Evolutionary conservation across 192 early-diverging fungal genomes (phyloP).

Genomic region (Spizellomyces punctatus): DNA sequence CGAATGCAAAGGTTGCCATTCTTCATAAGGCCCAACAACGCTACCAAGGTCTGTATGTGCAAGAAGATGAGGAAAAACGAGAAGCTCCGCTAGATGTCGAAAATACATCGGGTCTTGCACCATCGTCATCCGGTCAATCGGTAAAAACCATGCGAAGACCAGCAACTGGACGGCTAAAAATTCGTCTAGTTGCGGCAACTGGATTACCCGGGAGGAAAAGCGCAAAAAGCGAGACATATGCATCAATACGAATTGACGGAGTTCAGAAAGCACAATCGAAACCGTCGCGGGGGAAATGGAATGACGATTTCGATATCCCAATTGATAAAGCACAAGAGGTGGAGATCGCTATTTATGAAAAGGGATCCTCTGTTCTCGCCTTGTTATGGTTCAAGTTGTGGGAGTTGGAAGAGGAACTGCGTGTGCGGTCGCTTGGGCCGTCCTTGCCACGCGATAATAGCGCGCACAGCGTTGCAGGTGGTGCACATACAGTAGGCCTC

Average conservation of each 20-base stretch:
- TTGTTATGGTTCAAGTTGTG: conserved; percentile 92
- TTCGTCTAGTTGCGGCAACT: conserved; percentile 37
- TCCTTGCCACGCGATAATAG: conserved; percentile 15
- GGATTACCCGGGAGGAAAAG: conserved; percentile 55
- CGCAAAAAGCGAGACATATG: conserved; percentile 66
- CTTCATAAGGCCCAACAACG: conserved; percentile 63
- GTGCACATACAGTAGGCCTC: not conserved
- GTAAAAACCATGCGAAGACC: conserved; percentile 18
- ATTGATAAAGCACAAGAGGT: conserved; percentile 92
- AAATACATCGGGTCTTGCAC: too few relatives aligned
- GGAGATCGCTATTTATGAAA: conserved; percentile 88
- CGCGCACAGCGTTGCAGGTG: conserved; percentile 37
- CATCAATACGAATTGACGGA: conserved; percentile 84
- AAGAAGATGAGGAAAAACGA: conserved; percentile 56
- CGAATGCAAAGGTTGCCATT: conserved; percentile 46
- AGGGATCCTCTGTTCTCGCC: conserved; percentile 73
- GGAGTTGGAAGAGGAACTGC: conserved; percentile 86
- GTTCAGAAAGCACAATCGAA: conserved; percentile 73
- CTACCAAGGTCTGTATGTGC: conserved; percentile 85
- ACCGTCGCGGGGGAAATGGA: conserved; percentile 68
- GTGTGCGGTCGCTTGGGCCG: not conserved
- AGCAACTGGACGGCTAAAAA: conserved; percentile 46
- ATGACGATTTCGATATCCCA: conserved; percentile 82
- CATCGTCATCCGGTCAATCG: not conserved
- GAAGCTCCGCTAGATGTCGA: not conserved